Base-by-base conservation (phyloP, 2,329 filamentous ascomycete genomes). In the Penicillium rolfsii region DNA sequence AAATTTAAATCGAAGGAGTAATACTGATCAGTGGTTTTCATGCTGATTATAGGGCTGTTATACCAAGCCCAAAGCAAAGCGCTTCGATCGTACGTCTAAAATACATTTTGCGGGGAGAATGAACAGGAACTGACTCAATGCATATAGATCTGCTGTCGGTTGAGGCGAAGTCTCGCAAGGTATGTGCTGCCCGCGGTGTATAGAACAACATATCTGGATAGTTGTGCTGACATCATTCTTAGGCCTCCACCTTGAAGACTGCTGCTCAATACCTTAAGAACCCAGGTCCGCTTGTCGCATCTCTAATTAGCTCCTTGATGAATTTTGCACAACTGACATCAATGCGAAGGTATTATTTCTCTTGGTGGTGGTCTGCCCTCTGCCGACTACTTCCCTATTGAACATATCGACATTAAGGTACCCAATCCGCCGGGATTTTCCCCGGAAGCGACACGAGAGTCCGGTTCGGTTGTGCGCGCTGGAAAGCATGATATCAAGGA, bases 351-450 rank as follows among this genome's bases (percentile, higher is more conserved):
- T 16, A 79, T 97, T 61, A 95, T 99, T 73, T 97, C 93, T 1
- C 87, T 99, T 1, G 95, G 95, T 58, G 95, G 95, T 55, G 95
- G 95, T 3, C 81, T 99, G 22, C 95, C 95, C 4, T 93, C 91
- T 14, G 86, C 91, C 62, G 89, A 94, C 74, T 91, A 96, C 78
- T 99, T 99, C 72, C 95, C 95, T n/a, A 88, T 98, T 70, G 88
- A 94, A 66, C 84, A 89, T 65, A 77, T 98, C 53, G 84, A 83
- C 64, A 79, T 96, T 77, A 91, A 89, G 68, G 86, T 96, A 1
- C 91, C 93, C 16, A 78, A 80, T 1, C 79, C 87, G 16, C 87
- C 89, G 5, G 78, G 86, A 62, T 96, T 95, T 74, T 87, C 87
- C 5, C 89, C 93, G 68, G 79, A 84, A 33, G 88, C 89, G 57